Evolutionary conservation across 768 basidiomycete genomes (phyloP).

Genomic region (Obba rivulosa): DNA sequence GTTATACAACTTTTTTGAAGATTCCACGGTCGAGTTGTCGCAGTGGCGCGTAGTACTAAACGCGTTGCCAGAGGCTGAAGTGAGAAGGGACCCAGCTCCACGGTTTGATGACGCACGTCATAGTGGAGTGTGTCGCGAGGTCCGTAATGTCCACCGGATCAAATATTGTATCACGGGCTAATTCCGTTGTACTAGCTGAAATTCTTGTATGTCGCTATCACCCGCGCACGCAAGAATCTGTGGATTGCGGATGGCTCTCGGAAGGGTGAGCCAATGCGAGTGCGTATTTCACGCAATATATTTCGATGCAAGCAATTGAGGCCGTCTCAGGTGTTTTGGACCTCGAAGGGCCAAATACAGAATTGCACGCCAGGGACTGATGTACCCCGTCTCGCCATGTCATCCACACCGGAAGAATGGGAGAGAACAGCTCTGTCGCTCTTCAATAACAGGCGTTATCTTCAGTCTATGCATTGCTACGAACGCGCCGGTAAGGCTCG

Average conservation of each 20-base stretch:
- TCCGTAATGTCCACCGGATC: constrained; percentile 16
- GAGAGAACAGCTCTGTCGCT: constrained; percentile 31
- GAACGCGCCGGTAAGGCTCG: constrained; percentile 38
- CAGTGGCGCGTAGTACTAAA: constrained; percentile 62
- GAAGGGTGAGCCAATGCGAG: constrained; percentile 53
- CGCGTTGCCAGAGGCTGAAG: constrained; percentile 23
- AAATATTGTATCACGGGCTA: neutral
- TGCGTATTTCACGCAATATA: constrained; percentile 22
- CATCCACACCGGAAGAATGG: constrained; percentile 48
- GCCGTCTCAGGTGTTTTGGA: constrained; percentile 45
- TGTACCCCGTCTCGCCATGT: constrained; percentile 48
- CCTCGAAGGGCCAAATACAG: constrained; percentile 37
- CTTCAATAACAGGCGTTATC: constrained; percentile 41
- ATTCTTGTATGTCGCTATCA: constrained; percentile 65
- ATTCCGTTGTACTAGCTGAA: constrained; percentile 42
- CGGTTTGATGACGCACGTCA: constrained; percentile 46
- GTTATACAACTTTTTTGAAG: constrained; percentile 70
- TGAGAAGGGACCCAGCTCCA: constrained; percentile 29
- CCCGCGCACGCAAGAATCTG: constrained; percentile 60
- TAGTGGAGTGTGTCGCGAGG: constrained; percentile 55
- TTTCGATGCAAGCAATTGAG: neutral
- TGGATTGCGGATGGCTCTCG: constrained; percentile 65
- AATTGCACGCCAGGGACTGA: constrained; percentile 43
- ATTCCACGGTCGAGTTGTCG: constrained; percentile 43
- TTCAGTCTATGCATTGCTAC: constrained; percentile 51